Percentiles rank a stretch among this genome's conserved stretches.
These are phyloP conservation scores for Trichoderma lentiforme DNA, from an alignment of 2,329 filamentous ascomycete genomes.

Conservation along the genomic window DNA sequence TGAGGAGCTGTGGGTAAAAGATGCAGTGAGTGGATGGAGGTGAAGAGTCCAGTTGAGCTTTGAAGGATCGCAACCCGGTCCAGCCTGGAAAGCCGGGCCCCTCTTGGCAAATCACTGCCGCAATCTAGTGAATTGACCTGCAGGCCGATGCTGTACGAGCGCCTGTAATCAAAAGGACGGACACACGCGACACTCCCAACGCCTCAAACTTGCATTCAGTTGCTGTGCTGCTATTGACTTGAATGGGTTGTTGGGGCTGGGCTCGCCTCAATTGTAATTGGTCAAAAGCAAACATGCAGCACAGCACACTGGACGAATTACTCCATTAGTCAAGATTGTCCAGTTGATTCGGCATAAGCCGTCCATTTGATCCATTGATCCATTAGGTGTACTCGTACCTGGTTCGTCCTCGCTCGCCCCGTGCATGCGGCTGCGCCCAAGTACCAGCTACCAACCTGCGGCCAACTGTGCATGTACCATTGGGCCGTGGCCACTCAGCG, in stretches of 20 bases:
- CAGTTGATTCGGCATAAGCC: not conserved
- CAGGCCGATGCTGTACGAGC: not conserved
- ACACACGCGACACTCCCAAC: not conserved
- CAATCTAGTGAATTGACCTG: not conserved
- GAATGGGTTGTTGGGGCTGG: not conserved
- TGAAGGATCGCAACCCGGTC: not conserved
- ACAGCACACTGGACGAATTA: not conserved
- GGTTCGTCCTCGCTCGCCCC: not conserved
- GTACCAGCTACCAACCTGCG: not conserved
- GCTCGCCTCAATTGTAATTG: not conserved
- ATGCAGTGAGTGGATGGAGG: not conserved
- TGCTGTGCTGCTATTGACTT: not conserved
- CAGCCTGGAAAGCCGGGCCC: not conserved
- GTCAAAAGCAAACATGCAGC: not conserved
- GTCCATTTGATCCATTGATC: not conserved
- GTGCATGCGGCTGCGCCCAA: not conserved
- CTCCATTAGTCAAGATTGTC: not conserved
- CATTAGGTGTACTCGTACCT: not conserved
- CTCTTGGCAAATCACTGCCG: not conserved
- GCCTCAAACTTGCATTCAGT: no score
- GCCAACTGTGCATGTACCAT: not conserved
- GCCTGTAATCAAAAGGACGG: not conserved
- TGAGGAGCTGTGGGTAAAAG: not conserved
- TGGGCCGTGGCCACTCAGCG: conserved; percentile 20
- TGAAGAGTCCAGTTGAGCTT: not conserved